phyloP scores from a whole-genome alignment of 148 eudicot genomes.

The Vaccinium myrtillus region DNA sequence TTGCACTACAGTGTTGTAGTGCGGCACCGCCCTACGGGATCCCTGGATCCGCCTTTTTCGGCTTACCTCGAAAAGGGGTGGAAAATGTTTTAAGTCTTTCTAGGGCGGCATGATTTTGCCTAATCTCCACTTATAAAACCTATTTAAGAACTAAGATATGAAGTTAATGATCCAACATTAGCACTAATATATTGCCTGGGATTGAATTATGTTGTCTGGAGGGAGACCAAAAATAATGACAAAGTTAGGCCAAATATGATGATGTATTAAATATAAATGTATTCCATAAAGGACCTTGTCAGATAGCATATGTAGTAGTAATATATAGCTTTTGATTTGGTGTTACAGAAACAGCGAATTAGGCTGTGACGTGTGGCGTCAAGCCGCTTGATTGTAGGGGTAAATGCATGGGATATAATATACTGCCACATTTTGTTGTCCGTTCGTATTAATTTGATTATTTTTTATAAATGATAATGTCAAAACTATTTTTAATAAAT shows the following conservation, averaged over 20 bases:
- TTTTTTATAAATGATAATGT: too few relatives aligned
- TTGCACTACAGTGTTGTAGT: too few relatives aligned
- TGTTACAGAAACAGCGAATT: neutral
- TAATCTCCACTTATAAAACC: conserved; percentile 1
- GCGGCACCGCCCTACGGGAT: too few relatives aligned
- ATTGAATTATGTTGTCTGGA: conserved; percentile 18
- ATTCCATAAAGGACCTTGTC: neutral
- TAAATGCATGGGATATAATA: neutral
- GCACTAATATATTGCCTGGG: conserved; percentile 19
- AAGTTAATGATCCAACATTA: conserved; percentile 16
- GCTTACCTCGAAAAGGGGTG: conserved; percentile 12
- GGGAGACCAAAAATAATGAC: conserved; percentile 25
- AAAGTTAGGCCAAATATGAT: conserved; percentile 26
- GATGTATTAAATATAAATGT: neutral
- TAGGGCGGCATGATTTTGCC: conserved; percentile 13
- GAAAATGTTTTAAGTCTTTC: neutral
- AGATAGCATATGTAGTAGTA: neutral
- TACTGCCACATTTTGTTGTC: neutral
- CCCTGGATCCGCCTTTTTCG: neutral
- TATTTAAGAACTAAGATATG: conserved; percentile 21
- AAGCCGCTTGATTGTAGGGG: neutral
- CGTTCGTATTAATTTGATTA: too few relatives aligned
- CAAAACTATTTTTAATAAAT: too few relatives aligned
- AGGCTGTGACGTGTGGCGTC: neutral
- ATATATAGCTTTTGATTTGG: conserved; percentile 5